These are phyloP conservation scores for Omphalea diandra DNA, from an alignment of 441 rosid genomes.

Conservation along the genomic window DNA sequence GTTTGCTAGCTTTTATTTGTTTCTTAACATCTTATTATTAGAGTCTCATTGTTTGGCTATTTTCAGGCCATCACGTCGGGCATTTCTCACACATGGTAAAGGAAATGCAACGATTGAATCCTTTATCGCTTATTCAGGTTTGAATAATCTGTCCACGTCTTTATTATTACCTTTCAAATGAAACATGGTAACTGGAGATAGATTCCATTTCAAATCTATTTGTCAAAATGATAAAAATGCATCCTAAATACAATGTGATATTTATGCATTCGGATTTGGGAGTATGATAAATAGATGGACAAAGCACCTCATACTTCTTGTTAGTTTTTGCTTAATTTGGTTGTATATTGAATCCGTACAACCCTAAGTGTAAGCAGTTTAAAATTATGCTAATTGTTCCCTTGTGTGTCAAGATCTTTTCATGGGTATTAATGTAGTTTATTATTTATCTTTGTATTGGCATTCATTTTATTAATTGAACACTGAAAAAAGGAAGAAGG, in stretches of 20 bases:
- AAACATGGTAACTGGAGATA: slow-evolving; percentile 3
- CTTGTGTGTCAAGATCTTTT: background rate
- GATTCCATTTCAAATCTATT: background rate
- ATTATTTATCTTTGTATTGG: background rate
- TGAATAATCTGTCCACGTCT: slow-evolving; percentile 6
- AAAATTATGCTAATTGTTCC: background rate
- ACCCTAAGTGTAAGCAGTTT: background rate
- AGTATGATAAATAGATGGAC: background rate
- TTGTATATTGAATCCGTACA: background rate
- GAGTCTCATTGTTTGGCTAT: slow-evolving; percentile 21
- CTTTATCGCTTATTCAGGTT: slow-evolving; percentile 72
- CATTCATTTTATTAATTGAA: background rate
- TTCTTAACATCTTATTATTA: slow-evolving; percentile 10
- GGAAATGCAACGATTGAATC: slow-evolving; percentile 66
- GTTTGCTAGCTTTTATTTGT: slow-evolving; percentile 12
- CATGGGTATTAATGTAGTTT: background rate
- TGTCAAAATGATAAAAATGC: background rate
- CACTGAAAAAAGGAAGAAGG: background rate
- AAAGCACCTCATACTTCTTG: background rate
- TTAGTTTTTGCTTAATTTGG: background rate
- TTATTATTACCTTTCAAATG: slow-evolving; percentile 4
- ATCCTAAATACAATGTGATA: background rate
- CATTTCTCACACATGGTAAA: slow-evolving; percentile 84
- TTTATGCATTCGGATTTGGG: background rate
- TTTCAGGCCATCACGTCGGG: slow-evolving; percentile 76